Conservation (phyloP, 2,329 filamentous ascomycete genomes). For the Venturiaceae sp. region DNA sequence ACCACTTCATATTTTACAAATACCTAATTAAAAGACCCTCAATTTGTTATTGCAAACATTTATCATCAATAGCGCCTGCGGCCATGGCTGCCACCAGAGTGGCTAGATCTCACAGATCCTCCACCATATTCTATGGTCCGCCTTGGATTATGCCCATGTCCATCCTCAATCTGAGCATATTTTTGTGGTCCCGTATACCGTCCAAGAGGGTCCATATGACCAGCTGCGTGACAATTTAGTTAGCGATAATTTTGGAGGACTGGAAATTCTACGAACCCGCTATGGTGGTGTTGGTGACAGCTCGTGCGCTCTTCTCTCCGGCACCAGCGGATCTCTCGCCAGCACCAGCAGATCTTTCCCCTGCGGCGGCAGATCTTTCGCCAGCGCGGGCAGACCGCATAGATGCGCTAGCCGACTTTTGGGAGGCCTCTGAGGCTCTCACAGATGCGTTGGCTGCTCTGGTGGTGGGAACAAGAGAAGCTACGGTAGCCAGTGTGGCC, state of each 20-base stretch:
- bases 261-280: neutral
- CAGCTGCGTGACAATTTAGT: neutral
- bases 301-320: neutral
- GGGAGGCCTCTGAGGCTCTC: neutral
- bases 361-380: neutral
- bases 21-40: too few species aligned
- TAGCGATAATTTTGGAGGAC: neutral
- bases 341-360: neutral
- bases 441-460: neutral
- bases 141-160: neutral
- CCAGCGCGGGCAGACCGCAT: neutral
- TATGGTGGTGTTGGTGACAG: neutral
- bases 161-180: neutral
- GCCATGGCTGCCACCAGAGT: neutral
- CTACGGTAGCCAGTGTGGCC: slow-evolving; percentile 6
- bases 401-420: neutral
- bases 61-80: neutral
- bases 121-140: neutral
- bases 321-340: neutral
- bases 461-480: slow-evolving; percentile 3
- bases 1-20: too few species aligned
- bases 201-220: slow-evolving; percentile 1
- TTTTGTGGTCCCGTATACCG: slow-evolving; percentile 1
- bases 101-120: neutral
- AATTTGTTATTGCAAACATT: too few species aligned